Evolutionary conservation across 192 early-diverging fungal species (phyloP).

Genomic region (Coemansia sp.): DNA sequence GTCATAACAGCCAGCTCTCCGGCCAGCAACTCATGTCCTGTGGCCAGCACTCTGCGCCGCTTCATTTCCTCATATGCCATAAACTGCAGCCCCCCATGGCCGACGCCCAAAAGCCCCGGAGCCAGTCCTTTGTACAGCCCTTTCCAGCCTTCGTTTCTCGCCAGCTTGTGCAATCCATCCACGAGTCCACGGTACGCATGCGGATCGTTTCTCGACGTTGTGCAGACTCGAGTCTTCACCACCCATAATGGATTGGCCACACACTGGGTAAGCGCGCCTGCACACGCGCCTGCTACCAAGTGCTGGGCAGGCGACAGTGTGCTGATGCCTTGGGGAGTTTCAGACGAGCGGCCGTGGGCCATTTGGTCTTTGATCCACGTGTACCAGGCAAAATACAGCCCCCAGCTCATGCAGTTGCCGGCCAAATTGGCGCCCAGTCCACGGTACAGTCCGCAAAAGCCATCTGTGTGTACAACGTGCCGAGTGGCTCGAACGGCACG

Average conservation of each 20-base stretch:
- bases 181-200: constrained; percentile 66
- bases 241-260: constrained; percentile 84
- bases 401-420: constrained; percentile 91
- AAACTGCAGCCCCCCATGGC: constrained; percentile 98
- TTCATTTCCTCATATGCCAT: constrained; percentile 99
- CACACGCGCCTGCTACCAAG: constrained; percentile 73
- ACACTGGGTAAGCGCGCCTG: constrained; percentile 71
- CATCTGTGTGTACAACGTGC: constrained; percentile 60
- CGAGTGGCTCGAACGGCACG: constrained; percentile 67
- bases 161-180: constrained; percentile 63
- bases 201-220: constrained; percentile 59
- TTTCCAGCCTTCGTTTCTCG: constrained; percentile 65
- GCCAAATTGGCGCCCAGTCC: constrained; percentile 87
- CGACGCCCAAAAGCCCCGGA: constrained; percentile 86
- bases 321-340: constrained; percentile 47
- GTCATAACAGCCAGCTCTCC: constrained; percentile 83
- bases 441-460: constrained; percentile 80
- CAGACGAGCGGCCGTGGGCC: constrained; percentile 43
- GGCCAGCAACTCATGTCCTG: constrained; percentile 45
- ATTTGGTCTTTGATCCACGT: constrained; percentile 52
- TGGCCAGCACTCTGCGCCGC: constrained; percentile 55
- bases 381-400: constrained; percentile 95
- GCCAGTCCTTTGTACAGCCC: constrained; percentile 82
- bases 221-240: constrained; percentile 81
- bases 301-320: constrained; percentile 75